Base-by-base conservation (phyloP, 768 basidiomycete genomes). In the Pholiota conissans region DNA sequence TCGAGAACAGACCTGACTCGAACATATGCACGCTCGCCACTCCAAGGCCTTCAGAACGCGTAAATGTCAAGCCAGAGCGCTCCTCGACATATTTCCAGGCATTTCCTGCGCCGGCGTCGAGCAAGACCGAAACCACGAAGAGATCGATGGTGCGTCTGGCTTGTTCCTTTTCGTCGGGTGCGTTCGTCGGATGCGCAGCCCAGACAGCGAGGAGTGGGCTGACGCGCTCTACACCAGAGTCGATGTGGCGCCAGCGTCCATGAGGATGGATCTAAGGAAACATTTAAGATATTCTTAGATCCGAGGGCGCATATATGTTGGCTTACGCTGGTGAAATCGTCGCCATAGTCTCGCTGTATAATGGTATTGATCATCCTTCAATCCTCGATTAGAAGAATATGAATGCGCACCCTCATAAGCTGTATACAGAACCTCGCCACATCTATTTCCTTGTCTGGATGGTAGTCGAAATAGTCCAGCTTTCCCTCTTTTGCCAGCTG, bases 1-100 rank as follows among this genome's bases (percentile, higher is more conserved):
- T 80, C 13, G 91, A 93, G 74, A 98, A 98, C 47, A 94, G 71
- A 0, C 96, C 96, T 3, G 76, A 71, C 52, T 80, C 71, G 60
- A 97, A 98, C 93, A 98, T 97, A 68, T 91, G 86, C 40, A 93
- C 74, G 65, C 91, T 93, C 0, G 94, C 96, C 5, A 98, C 87
- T 0, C 88, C 96, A 5, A 99, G 74, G 0, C 96, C 96, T 67
- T 87, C 91, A 5, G 83, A 95, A 64, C 89, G 80, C 51, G 75
- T 67, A 70, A 85, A 93, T 0, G 70, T 75, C 55, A 76, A 65
- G 0, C 81, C 83, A 0, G 83, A 80, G 0, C 68, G 73, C 5
- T 78, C 69, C 56, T 95, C 94, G 6, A 73, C 77, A 71, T 89
- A 98, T 10, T 71, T 72, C 95, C 95, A 98, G 1, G 73, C 65